Evolutionary conservation across 352 stramenopile genomes (phyloP).

Genomic region (Phytophthora fragariae): DNA sequence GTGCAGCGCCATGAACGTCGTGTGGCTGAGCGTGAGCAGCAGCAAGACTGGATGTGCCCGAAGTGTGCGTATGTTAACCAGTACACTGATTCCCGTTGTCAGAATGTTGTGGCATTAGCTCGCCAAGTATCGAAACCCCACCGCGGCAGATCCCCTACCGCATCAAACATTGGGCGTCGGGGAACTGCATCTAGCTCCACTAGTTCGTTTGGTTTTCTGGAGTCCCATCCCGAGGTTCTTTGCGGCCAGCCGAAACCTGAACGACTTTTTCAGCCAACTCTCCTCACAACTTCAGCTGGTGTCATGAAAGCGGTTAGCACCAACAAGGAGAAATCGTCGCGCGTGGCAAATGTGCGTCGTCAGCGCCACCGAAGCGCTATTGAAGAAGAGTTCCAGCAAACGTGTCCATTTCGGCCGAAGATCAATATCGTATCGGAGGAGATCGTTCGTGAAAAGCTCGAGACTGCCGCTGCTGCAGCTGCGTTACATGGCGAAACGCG

Average conservation of each 20-base stretch:
- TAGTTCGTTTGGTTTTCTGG: slow-evolving; percentile 31
- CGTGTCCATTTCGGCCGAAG: slow-evolving; percentile 74
- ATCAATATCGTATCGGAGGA: slow-evolving; percentile 79
- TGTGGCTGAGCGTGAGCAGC: slow-evolving; percentile 47
- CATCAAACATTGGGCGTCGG: slow-evolving; percentile 12
- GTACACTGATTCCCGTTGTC: slow-evolving; percentile 60
- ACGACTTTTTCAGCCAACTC: slow-evolving; percentile 74
- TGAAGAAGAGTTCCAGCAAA: slow-evolving; percentile 71
- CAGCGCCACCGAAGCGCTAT: slow-evolving; percentile 64
- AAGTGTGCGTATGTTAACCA: slow-evolving; percentile 80
- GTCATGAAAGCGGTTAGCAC: slow-evolving; percentile 41
- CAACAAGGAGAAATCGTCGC: slow-evolving; percentile 54
- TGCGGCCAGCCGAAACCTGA: slow-evolving; percentile 69
- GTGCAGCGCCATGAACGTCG: slow-evolving; percentile 55
- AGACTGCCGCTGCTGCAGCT: slow-evolving; percentile 45
- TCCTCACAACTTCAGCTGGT: slow-evolving; percentile 45
- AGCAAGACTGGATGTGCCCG: slow-evolving; percentile 83
- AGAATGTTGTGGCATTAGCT: slow-evolving; percentile 53
- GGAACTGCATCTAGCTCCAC: slow-evolving; percentile 36
- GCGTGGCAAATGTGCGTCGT: slow-evolving; percentile 46
- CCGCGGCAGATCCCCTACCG: slow-evolving; percentile 12
- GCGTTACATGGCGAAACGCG: slow-evolving; percentile 26
- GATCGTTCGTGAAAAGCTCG: slow-evolving; percentile 76
- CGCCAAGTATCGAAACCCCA: slow-evolving; percentile 17
- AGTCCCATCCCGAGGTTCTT: slow-evolving; percentile 36